These are phyloP conservation scores for Crataegus laevigata DNA, from an alignment of 306 rosid genomes.

Conservation along the genomic window DNA sequence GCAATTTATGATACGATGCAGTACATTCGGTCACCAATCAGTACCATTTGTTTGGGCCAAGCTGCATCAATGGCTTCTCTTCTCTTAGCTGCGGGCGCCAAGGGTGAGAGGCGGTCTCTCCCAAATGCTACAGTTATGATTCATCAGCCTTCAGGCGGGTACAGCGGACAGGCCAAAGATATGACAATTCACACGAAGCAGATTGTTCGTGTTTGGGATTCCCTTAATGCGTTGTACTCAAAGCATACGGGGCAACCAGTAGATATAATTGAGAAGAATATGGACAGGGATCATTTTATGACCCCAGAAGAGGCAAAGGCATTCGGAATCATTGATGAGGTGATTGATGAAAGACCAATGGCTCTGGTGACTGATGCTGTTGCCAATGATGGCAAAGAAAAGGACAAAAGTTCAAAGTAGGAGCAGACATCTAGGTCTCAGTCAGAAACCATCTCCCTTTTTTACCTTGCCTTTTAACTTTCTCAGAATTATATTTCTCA, in stretches of 20 bases:
- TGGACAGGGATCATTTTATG: conserved; percentile 92
- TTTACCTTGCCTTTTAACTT: background rate
- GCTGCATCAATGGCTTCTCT: conserved; percentile 99
- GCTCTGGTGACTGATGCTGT: conserved; percentile 84
- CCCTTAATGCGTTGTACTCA: conserved; percentile 58
- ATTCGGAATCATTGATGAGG: conserved; percentile 89
- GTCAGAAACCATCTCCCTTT: background rate
- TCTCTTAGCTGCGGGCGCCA: conserved; percentile 83
- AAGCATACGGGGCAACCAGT: conserved; percentile 71
- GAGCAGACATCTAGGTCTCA: conserved; percentile 37
- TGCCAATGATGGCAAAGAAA: conserved; percentile 54
- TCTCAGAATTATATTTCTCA: background rate
- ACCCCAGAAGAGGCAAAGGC: conserved; percentile 79
- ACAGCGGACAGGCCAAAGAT: conserved; percentile 93
- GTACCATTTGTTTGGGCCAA: conserved; percentile 85
- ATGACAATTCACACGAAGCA: conserved; percentile 86
- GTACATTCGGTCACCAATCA: conserved; percentile 84
- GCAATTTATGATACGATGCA: conserved; percentile 98
- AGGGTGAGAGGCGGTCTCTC: conserved; percentile 89
- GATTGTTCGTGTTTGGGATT: conserved; percentile 78
- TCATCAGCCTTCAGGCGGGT: conserved; percentile 97
- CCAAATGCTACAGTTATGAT: conserved; percentile 88
- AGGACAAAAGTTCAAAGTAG: conserved; percentile 39
- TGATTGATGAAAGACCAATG: conserved; percentile 82
- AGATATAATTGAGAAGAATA: conserved; percentile 57